Evolutionary conservation across 2,329 filamentous ascomycete genomes (phyloP).

Genomic region (Fusarium nematophilum): DNA sequence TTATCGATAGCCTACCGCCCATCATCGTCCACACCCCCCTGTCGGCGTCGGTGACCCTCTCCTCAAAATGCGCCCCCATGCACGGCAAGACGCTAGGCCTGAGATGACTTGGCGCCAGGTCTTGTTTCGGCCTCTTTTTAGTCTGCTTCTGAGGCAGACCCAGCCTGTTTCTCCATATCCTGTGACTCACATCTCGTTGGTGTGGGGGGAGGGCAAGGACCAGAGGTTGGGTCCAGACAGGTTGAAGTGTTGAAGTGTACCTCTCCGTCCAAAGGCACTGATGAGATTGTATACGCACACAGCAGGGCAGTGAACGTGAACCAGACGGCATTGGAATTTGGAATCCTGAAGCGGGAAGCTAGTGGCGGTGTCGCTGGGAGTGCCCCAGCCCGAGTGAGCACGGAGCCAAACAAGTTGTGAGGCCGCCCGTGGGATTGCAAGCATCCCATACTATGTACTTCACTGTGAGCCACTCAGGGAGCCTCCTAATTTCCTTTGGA

Average conservation of each 20-base stretch:
- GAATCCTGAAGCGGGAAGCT: not conserved
- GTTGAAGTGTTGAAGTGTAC: slow-evolving; percentile 6
- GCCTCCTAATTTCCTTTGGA: slow-evolving; percentile 5
- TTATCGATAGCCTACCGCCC: slow-evolving; percentile 41
- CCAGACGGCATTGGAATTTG: not conserved
- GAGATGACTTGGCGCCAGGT: slow-evolving; percentile 31
- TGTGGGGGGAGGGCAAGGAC: slow-evolving; percentile 29
- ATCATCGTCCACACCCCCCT: slow-evolving; percentile 14
- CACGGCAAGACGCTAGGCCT: slow-evolving; percentile 31
- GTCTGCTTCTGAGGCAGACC: slow-evolving; percentile 32
- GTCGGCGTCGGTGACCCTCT: slow-evolving; percentile 9
- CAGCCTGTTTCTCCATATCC: slow-evolving; percentile 39
- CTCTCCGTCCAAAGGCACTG: too few species aligned
- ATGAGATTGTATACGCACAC: slow-evolving; percentile 3
- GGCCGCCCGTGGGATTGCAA: slow-evolving; percentile 19
- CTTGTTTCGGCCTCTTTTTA: slow-evolving; percentile 39
- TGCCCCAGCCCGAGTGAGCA: not conserved
- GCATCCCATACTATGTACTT: too few species aligned
- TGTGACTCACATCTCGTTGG: slow-evolving; percentile 43
- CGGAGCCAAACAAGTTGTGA: slow-evolving; percentile 7
- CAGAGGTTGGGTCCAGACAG: slow-evolving; percentile 12
- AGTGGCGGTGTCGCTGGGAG: not conserved
- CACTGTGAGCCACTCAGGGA: slow-evolving; percentile 5
- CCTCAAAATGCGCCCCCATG: slow-evolving; percentile 26
- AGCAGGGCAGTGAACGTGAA: slow-evolving; percentile 4